Conservation (phyloP, 2,329 filamentous ascomycete genomes). For the Fusarium tanahbumbuense region DNA sequence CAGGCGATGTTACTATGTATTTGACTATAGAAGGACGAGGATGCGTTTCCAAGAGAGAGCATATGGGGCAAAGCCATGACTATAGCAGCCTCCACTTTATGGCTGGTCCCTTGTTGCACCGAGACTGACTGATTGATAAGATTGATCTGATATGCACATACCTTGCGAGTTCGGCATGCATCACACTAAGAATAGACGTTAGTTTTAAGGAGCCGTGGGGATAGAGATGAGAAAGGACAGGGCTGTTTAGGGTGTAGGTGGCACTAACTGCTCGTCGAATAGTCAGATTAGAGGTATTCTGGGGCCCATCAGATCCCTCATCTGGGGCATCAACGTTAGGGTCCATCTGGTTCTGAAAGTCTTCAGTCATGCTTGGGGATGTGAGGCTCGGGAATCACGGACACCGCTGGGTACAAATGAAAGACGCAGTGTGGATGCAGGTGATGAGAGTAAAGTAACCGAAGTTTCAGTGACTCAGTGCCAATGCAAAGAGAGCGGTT, state of each 20-base stretch:
- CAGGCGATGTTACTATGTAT: conserved; percentile 15
- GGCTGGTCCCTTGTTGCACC: neutral
- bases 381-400: conserved; percentile 17
- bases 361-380: conserved; percentile 28
- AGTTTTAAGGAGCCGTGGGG: conserved; percentile 14
- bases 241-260: neutral
- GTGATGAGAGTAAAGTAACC: neutral
- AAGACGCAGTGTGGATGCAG: neutral
- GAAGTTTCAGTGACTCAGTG: neutral
- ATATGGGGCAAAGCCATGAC: neutral
- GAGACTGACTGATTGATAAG: conserved; percentile 18
- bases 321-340: conserved; percentile 36
- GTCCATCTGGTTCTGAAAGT: conserved; percentile 26
- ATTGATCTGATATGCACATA: conserved; percentile 40
- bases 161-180: conserved; percentile 51
- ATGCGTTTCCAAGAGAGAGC: neutral
- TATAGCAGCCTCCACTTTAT: neutral
- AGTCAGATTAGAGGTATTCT: conserved; percentile 34
- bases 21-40: conserved; percentile 4
- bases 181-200: conserved; percentile 48
- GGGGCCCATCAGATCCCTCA: conserved; percentile 41
- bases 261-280: conserved; percentile 45
- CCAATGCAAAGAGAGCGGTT: neutral
- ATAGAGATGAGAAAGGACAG: neutral
- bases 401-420: neutral